These are phyloP conservation scores for Metschnikowia anglica DNA, from an alignment of 805 yeast species.

Conservation along the genomic window DNA sequence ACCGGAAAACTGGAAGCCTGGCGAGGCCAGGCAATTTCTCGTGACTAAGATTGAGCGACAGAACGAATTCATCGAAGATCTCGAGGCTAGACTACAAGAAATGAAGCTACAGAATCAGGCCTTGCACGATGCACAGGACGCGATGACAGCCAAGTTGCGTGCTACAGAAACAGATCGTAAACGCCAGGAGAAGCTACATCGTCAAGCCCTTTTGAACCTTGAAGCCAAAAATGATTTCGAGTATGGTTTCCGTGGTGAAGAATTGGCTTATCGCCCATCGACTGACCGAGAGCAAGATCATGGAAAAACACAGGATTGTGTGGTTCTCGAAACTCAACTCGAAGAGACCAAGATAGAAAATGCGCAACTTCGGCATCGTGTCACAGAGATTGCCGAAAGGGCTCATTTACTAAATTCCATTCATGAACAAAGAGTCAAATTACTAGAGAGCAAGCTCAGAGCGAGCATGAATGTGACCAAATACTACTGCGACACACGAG, in stretches of 20 bases:
- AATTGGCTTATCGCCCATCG: background rate
- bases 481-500: constrained; percentile 6
- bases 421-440: constrained; percentile 10
- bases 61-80: constrained; percentile 12
- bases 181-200: constrained; percentile 3
- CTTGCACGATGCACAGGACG: constrained; percentile 3
- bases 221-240: background rate
- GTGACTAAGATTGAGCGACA: constrained; percentile 17
- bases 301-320: background rate
- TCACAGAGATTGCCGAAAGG: constrained; percentile 10
- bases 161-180: background rate
- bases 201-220: background rate
- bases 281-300: background rate
- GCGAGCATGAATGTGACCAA: constrained; percentile 12
- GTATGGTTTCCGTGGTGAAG: background rate
- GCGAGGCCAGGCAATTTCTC: constrained; percentile 11
- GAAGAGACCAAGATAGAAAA: constrained; percentile 7
- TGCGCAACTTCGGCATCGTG: constrained; percentile 3
- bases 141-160: background rate
- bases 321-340: constrained; percentile 1
- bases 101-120: constrained; percentile 12
- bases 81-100: constrained; percentile 14
- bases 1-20: constrained; percentile 8
- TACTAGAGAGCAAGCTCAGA: constrained; percentile 11
- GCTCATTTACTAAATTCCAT: constrained; percentile 8